phyloP scores from a whole-genome alignment of 2,329 filamentous ascomycete species.

The Botrytis hyacinthi region DNA sequence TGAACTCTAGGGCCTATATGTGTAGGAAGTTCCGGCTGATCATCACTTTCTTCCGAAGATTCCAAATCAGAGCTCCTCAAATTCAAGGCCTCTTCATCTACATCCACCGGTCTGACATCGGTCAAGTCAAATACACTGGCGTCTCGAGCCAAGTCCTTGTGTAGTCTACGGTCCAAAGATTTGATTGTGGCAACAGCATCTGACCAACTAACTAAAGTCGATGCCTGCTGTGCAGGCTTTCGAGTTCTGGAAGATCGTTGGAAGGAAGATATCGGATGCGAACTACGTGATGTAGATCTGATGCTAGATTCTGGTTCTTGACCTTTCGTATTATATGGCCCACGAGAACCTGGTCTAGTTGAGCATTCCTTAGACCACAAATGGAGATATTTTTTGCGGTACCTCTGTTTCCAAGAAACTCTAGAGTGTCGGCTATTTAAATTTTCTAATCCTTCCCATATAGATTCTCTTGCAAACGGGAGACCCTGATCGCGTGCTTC shows the following conservation, averaged over 20 bases:
- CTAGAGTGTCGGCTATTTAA: constrained; percentile 30
- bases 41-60: neutral
- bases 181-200: constrained; percentile 35
- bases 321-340: neutral
- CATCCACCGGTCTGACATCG: constrained; percentile 5
- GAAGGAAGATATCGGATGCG: neutral
- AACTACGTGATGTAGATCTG: neutral
- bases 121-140: constrained; percentile 22
- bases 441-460: constrained; percentile 29
- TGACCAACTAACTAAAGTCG: constrained; percentile 35
- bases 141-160: constrained; percentile 34
- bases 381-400: constrained; percentile 1
- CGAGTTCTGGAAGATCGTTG: constrained; percentile 27
- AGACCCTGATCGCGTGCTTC: constrained; percentile 26
- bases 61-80: constrained; percentile 2
- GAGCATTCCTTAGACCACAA: constrained; percentile 11
- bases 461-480: constrained; percentile 14
- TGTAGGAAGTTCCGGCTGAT: constrained; percentile 6
- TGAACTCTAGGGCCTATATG: neutral
- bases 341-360: neutral
- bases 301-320: neutral
- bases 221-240: constrained; percentile 32
- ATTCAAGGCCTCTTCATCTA: constrained; percentile 3
- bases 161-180: constrained; percentile 32
- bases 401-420: constrained; percentile 15